Evolutionary conservation across 2,329 filamentous ascomycete genomes (phyloP).

Genomic region (Geosmithia flava): DNA sequence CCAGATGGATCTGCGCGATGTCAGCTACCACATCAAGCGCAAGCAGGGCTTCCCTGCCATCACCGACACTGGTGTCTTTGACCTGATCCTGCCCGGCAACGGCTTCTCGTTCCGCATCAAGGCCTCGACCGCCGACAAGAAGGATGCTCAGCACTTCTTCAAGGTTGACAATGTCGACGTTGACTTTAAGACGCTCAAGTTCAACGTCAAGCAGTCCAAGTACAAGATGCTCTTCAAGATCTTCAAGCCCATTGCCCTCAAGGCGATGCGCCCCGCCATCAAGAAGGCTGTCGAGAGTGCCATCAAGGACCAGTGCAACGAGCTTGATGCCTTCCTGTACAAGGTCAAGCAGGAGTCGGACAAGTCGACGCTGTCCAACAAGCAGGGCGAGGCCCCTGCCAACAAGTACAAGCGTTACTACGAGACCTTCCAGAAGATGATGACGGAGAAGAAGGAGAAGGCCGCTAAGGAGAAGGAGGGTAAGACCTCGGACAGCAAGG

Average conservation of each 20-base stretch:
- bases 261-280: slow-evolving; percentile 69
- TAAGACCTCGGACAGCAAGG: slow-evolving; percentile 45
- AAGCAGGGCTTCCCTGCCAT: slow-evolving; percentile 88
- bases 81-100: slow-evolving; percentile 75
- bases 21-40: slow-evolving; percentile 89
- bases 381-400: slow-evolving; percentile 51
- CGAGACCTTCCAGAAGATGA: slow-evolving; percentile 58
- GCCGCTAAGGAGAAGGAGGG: slow-evolving; percentile 40
- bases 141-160: slow-evolving; percentile 74
- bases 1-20: slow-evolving; percentile 83
- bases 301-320: slow-evolving; percentile 70
- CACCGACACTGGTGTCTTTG: slow-evolving; percentile 77
- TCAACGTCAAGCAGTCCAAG: slow-evolving; percentile 89
- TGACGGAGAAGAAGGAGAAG: slow-evolving; percentile 69
- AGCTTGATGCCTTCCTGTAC: slow-evolving; percentile 61
- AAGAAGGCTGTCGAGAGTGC: slow-evolving; percentile 83
- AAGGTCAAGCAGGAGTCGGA: slow-evolving; percentile 76
- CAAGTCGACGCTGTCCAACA: slow-evolving; percentile 47
- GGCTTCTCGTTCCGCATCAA: slow-evolving; percentile 90
- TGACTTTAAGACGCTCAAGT: slow-evolving; percentile 66
- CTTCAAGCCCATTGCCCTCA: slow-evolving; percentile 79
- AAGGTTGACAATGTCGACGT: slow-evolving; percentile 86
- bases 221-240: slow-evolving; percentile 84
- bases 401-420: slow-evolving; percentile 85
- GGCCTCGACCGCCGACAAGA: slow-evolving; percentile 66